Evolutionary conservation across 768 basidiomycete genomes (phyloP).

Genomic region (Mycena polygramma): DNA sequence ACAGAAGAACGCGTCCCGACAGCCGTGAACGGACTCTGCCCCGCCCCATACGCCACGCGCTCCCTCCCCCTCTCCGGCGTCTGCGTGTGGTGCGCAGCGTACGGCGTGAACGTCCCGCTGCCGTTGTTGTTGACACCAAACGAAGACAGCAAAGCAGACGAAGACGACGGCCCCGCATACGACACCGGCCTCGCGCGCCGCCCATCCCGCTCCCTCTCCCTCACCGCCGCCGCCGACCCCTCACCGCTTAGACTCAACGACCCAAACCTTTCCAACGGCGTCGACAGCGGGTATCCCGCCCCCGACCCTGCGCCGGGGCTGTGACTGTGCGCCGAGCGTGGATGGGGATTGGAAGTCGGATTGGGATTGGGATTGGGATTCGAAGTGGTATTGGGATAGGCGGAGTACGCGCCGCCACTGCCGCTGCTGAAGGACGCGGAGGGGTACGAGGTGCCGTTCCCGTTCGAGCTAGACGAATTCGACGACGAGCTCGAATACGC

Average conservation of each 20-base stretch:
- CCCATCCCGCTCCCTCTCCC: not conserved
- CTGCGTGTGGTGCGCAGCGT: slow-evolving; percentile 1
- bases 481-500: not conserved
- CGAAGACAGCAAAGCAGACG: not conserved
- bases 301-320: no score
- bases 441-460: no score
- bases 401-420: no score
- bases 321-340: not conserved
- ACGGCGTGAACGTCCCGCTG: not conserved
- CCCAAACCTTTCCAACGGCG: slow-evolving; percentile 36
- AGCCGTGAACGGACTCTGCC: not conserved
- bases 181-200: slow-evolving; percentile 27
- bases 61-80: not conserved
- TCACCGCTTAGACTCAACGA: slow-evolving; percentile 10
- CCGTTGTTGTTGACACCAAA: no score
- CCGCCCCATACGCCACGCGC: not conserved
- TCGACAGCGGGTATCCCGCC: not conserved
- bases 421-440: no score
- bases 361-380: no score
- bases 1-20: not conserved
- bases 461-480: not conserved
- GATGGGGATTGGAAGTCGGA: not conserved
- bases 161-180: slow-evolving; percentile 25
- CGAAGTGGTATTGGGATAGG: no score
- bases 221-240: no score